Evolutionary conservation across 2,329 filamentous ascomycete genomes (phyloP).

Genomic region (Fusarium albidum): DNA sequence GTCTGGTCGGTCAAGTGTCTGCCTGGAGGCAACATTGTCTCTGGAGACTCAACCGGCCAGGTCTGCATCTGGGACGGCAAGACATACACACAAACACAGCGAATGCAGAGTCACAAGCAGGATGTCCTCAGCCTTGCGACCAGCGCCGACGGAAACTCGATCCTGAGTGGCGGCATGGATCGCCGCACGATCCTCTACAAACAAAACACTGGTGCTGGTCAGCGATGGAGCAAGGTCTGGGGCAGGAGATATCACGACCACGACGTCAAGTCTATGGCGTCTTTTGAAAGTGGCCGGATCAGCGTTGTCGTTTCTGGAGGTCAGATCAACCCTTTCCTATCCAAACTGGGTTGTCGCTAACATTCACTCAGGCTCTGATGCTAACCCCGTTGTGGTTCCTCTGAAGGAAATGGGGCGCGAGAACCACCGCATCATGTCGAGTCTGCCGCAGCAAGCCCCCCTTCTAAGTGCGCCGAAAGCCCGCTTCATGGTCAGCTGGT

Average conservation of each 20-base stretch:
- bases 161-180: constrained; percentile 93
- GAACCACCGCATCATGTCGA: constrained; percentile 82
- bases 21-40: constrained; percentile 87
- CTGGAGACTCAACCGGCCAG: constrained; percentile 93
- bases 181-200: constrained; percentile 85
- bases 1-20: constrained; percentile 95
- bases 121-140: constrained; percentile 90
- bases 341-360: constrained; percentile 2
- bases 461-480: constrained; percentile 76
- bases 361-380: constrained; percentile 74
- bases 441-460: constrained; percentile 80
- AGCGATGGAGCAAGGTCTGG: constrained; percentile 84
- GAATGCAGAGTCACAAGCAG: constrained; percentile 85
- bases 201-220: constrained; percentile 65
- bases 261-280: constrained; percentile 93
- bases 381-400: constrained; percentile 82
- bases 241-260: constrained; percentile 89
- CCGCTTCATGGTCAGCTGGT: constrained; percentile 87
- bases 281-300: constrained; percentile 83
- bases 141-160: constrained; percentile 79
- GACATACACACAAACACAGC: constrained; percentile 87
- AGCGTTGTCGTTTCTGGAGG: constrained; percentile 93
- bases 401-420: constrained; percentile 79
- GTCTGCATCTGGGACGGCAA: constrained; percentile 93
- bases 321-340: constrained; percentile 50